A percentile compares a stretch with the other conserved stretches of the same genome.
These are phyloP conservation scores for Plantago major DNA, from an alignment of 257 asterid species.

Conservation along the genomic window DNA sequence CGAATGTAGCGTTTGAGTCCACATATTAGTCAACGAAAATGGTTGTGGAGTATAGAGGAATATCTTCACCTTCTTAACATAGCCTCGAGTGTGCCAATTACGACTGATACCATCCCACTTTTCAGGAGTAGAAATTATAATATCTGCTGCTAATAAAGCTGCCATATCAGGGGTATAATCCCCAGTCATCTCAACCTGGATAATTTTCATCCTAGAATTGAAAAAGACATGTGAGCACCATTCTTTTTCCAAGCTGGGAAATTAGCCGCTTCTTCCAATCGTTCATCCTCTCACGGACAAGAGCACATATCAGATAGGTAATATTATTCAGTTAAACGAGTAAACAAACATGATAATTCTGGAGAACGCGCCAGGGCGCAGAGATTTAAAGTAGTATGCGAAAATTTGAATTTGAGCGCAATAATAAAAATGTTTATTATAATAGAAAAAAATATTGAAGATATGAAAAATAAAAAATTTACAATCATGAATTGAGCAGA, in stretches of 20 bases:
- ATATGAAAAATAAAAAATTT: too few species aligned
- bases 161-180: slow-evolving; percentile 90
- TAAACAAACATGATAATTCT: too few species aligned
- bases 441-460: too few species aligned
- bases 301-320: too few species aligned
- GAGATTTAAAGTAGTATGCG: too few species aligned
- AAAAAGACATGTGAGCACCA: slow-evolving; percentile 49
- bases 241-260: slow-evolving; percentile 79
- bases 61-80: slow-evolving; percentile 74
- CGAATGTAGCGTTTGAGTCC: too few species aligned
- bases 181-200: slow-evolving; percentile 98
- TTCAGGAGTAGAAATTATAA: slow-evolving; percentile 94
- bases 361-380: too few species aligned
- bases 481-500: too few species aligned
- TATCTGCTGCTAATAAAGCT: slow-evolving; percentile 84
- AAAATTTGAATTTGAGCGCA: too few species aligned
- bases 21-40: not conserved
- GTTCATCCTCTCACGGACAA: slow-evolving; percentile 96
- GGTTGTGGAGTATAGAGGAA: slow-evolving; percentile 16
- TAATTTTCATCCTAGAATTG: slow-evolving; percentile 17
- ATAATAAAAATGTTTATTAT: too few species aligned
- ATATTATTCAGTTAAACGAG: too few species aligned
- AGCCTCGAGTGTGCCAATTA: slow-evolving; percentile 89
- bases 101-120: slow-evolving; percentile 99
- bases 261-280: slow-evolving; percentile 96